Evolutionary conservation across 208 protist genomes (phyloP).

Genomic region (Acanthamoeba lenticulata): DNA sequence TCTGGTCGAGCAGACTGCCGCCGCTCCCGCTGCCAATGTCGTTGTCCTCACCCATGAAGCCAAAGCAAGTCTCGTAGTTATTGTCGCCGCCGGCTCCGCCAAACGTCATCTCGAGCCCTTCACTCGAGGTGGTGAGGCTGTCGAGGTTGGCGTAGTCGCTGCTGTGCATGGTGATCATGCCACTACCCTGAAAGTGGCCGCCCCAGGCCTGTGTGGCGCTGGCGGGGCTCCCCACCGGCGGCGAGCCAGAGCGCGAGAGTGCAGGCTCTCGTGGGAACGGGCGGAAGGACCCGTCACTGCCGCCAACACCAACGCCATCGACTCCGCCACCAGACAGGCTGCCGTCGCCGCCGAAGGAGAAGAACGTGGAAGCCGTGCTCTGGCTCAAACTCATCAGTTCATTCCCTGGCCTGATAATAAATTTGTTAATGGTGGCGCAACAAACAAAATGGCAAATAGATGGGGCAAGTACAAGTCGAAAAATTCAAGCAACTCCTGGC

Average conservation of each 20-base stretch:
- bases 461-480: slow-evolving; percentile 10
- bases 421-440: background rate
- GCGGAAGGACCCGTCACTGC: background rate
- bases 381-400: slow-evolving; percentile 12
- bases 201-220: no score
- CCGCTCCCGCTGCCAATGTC: background rate
- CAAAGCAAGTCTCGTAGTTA: background rate
- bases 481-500: slow-evolving; percentile 2
- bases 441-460: background rate
- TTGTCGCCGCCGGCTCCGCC: background rate
- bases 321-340: background rate
- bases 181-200: background rate
- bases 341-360: background rate
- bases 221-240: background rate
- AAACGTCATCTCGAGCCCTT: slow-evolving; percentile 1
- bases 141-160: slow-evolving; percentile 34
- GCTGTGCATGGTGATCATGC: slow-evolving; percentile 40
- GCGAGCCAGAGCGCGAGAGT: background rate
- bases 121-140: slow-evolving; percentile 10
- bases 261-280: slow-evolving; percentile 25
- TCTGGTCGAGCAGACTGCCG: background rate
- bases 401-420: background rate
- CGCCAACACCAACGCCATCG: background rate
- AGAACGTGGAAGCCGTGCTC: background rate
- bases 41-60: background rate